These are phyloP conservation scores for Gossypium aridum DNA, from an alignment of 441 rosid species.

Conservation along the genomic window DNA sequence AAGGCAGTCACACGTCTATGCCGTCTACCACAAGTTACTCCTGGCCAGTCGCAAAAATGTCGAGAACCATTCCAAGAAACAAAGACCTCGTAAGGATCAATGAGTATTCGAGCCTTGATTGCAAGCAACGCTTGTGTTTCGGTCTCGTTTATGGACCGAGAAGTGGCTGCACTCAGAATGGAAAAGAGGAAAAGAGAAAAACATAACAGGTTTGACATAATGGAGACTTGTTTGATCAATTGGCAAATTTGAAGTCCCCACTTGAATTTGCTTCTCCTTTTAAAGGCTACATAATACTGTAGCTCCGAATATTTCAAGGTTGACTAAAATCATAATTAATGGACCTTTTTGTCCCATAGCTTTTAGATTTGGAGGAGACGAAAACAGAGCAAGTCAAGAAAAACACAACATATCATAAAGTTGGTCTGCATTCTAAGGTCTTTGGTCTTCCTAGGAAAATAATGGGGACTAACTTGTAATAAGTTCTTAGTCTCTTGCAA, in stretches of 20 bases:
- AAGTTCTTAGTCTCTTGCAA: background rate
- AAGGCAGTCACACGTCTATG: slow-evolving; percentile 1
- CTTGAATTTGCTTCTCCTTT: background rate
- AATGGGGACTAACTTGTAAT: background rate
- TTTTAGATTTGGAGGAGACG: background rate
- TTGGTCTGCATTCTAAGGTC: no score
- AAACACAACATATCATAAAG: background rate
- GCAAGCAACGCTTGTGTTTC: background rate
- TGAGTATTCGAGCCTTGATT: background rate
- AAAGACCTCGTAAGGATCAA: background rate
- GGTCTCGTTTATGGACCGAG: no score
- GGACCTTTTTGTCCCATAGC: background rate
- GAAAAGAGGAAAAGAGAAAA: background rate
- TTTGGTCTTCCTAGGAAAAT: background rate
- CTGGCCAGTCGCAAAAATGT: slow-evolving; percentile 9
- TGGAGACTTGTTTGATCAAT: background rate
- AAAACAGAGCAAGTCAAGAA: background rate
- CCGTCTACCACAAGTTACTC: background rate
- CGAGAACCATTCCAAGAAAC: background rate
- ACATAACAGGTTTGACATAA: background rate
- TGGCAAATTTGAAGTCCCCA: background rate
- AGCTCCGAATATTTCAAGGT: no score
- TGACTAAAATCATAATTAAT: no score
- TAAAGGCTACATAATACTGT: background rate
- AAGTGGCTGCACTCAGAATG: background rate